Conservation (phyloP, 305 asterid genomes). For the Striga hermonthica region DNA sequence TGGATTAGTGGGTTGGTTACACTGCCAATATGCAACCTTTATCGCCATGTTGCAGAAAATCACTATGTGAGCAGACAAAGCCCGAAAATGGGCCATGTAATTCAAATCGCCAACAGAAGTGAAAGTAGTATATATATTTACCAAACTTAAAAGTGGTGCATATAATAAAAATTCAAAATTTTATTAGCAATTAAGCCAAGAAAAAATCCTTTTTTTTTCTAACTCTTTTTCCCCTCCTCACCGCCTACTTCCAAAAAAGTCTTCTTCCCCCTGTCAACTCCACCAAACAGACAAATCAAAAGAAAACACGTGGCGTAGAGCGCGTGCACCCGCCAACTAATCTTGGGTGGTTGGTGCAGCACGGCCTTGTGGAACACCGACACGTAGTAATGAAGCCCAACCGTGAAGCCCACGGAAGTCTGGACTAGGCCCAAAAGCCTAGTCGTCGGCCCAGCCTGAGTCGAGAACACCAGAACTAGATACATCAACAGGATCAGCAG, state of each 20-base stretch:
- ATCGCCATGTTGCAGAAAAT: no score
- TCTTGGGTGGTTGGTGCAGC: conserved; percentile 74
- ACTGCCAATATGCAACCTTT: no score
- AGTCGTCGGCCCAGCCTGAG: conserved; percentile 49
- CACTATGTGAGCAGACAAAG: no score
- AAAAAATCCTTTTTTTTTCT: neutral
- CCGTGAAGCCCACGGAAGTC: conserved; percentile 76
- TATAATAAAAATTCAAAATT: no score
- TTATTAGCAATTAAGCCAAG: no score
- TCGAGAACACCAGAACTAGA: conserved; percentile 68
- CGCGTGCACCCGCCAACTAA: conserved; percentile 72
- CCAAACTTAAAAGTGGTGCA: no score
- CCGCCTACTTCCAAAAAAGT: conserved; percentile 69
- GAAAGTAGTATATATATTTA: no score
- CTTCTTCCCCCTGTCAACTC: conserved; percentile 67
- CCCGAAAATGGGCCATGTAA: no score
- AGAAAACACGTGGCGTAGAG: conserved; percentile 84
- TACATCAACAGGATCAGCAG: conserved; percentile 82
- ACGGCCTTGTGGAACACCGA: conserved; percentile 79
- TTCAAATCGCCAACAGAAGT: no score
- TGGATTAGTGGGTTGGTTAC: no score
- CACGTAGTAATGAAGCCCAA: conserved; percentile 89
- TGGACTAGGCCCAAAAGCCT: conserved; percentile 75
- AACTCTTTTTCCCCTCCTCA: conserved; percentile 72
- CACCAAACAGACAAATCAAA: conserved; percentile 55